Evolutionary conservation across 768 basidiomycete species (phyloP).

Genomic region (Hericium erinaceus): DNA sequence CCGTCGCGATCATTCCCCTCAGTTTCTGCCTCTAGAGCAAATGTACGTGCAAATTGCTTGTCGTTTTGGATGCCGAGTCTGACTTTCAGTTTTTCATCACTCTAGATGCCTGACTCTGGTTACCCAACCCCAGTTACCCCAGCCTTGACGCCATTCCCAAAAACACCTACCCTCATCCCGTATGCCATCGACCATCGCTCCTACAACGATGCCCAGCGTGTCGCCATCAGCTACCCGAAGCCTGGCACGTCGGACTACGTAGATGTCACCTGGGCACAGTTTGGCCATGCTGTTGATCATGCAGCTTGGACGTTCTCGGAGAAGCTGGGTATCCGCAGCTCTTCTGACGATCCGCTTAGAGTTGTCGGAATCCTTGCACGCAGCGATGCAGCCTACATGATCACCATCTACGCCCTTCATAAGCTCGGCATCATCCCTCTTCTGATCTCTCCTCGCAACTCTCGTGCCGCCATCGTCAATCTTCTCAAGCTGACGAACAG

Average conservation of each 20-base stretch:
- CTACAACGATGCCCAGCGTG: slow-evolving; percentile 1
- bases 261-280: slow-evolving; percentile 4
- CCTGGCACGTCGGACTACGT: slow-evolving; percentile 1
- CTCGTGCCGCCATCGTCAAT: slow-evolving; percentile 2
- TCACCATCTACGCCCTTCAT: slow-evolving; percentile 7
- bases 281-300: slow-evolving; percentile 1
- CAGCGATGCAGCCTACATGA: slow-evolving; percentile 3
- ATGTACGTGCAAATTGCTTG: too few species aligned
- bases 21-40: too few species aligned
- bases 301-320: slow-evolving; percentile 2
- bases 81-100: too few species aligned
- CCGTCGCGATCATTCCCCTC: too few species aligned
- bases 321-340: neutral
- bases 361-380: slow-evolving; percentile 2
- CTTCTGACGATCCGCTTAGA: slow-evolving; percentile 1
- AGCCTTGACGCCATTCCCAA: neutral
- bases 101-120: neutral
- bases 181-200: slow-evolving; percentile 5
- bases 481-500: slow-evolving; percentile 4
- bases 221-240: slow-evolving; percentile 5
- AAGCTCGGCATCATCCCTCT: slow-evolving; percentile 2
- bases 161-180: slow-evolving; percentile 1
- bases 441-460: slow-evolving; percentile 4
- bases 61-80: too few species aligned
- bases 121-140: neutral